phyloP scores from a whole-genome alignment of 108 stramenopile genomes.

The Nitzschia palea region DNA sequence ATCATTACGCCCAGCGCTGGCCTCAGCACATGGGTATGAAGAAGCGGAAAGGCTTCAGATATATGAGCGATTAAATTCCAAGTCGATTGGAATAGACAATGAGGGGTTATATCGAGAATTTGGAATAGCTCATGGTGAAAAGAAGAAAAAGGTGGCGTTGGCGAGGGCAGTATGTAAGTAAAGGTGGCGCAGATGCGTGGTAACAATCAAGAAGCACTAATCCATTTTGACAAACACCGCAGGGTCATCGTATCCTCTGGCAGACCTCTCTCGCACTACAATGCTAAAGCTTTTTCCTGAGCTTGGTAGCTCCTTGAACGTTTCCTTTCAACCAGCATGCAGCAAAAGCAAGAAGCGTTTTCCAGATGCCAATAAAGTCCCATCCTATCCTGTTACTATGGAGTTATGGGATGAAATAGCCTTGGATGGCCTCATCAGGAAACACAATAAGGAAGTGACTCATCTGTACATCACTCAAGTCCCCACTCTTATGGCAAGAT shows the following conservation, averaged over 20 bases:
- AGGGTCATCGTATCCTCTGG: constrained; percentile 15
- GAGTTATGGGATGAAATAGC: constrained; percentile 24
- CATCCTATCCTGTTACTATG: background rate
- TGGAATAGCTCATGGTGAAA: constrained; percentile 27
- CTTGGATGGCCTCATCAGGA: constrained; percentile 25
- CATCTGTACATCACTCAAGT: constrained; percentile 31
- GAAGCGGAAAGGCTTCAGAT: constrained; percentile 47
- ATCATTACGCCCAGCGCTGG: background rate
- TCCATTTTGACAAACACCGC: background rate
- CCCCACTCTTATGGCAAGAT: constrained; percentile 10
- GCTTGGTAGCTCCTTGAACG: constrained; percentile 21
- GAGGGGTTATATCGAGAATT: constrained; percentile 28
- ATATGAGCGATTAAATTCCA: constrained; percentile 37
- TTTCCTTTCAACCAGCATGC: constrained; percentile 16
- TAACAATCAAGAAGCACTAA: background rate
- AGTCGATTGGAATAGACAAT: constrained; percentile 1
- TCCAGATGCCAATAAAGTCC: constrained; percentile 1
- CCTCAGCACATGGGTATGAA: constrained; percentile 8
- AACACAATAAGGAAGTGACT: constrained; percentile 23
- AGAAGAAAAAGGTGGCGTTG: constrained; percentile 43
- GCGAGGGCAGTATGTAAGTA: constrained; percentile 36
- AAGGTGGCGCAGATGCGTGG: background rate
- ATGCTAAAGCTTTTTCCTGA: constrained; percentile 51
- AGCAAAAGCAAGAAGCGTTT: constrained; percentile 33
- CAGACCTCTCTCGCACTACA: constrained; percentile 17